These are phyloP conservation scores for Metschnikowia hibisci DNA, from an alignment of 805 yeast species.

Conservation along the genomic window DNA sequence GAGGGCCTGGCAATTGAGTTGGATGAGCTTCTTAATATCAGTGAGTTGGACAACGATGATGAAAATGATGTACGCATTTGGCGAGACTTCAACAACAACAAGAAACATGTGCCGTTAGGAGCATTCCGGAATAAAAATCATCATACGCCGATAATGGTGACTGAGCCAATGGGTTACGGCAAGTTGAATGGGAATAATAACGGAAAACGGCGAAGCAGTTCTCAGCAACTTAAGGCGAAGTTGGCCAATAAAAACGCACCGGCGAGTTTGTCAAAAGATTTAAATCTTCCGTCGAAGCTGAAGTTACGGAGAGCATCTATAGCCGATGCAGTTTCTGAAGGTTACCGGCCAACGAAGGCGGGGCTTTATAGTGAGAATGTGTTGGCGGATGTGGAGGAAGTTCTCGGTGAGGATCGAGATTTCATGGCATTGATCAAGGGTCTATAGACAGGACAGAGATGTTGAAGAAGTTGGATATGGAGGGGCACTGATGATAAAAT, in stretches of 20 bases:
- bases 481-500: too few relatives aligned
- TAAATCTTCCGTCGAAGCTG: constrained; percentile 27
- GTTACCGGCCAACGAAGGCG: constrained; percentile 66
- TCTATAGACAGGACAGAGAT: constrained; percentile 10
- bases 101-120: constrained; percentile 66
- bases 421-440: constrained; percentile 40
- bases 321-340: constrained; percentile 74
- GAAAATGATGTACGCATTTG: constrained; percentile 51
- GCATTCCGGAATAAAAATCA: constrained; percentile 76
- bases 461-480: too few relatives aligned
- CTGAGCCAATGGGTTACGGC: constrained; percentile 26
- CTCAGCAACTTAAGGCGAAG: constrained; percentile 13
- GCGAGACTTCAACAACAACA: constrained; percentile 43
- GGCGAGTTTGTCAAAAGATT: constrained; percentile 11
- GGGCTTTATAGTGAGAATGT: constrained; percentile 77
- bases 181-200: constrained; percentile 27
- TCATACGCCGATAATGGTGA: constrained; percentile 24
- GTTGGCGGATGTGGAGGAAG: constrained; percentile 69
- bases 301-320: constrained; percentile 60
- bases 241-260: constrained; percentile 13
- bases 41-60: constrained; percentile 74
- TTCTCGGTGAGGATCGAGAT: constrained; percentile 50
- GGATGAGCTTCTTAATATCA: constrained; percentile 83
- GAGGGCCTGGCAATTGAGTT: constrained; percentile 46
- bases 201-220: constrained; percentile 11